phyloP scores from a whole-genome alignment of 2,329 filamentous ascomycete genomes.

The Paracoccidioides lutzii region DNA sequence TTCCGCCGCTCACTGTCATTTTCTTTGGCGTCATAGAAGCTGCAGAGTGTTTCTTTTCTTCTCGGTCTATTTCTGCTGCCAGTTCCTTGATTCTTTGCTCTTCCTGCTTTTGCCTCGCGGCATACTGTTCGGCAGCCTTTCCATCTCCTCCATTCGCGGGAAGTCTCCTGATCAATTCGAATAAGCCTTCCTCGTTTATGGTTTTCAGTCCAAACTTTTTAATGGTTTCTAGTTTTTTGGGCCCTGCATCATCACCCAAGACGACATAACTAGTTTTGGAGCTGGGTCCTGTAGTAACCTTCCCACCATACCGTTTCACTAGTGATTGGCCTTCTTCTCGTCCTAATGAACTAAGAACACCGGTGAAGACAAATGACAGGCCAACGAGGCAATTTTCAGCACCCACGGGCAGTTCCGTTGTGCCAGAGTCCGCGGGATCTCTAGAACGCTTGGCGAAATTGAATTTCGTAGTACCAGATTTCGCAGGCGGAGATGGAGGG shows the following conservation, averaged over 20 bases:
- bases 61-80: constrained; percentile 71
- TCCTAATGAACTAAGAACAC: constrained; percentile 64
- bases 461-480: constrained; percentile 48
- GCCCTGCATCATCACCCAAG: constrained; percentile 78
- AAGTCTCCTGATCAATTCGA: constrained; percentile 66
- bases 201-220: constrained; percentile 67
- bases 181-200: constrained; percentile 86
- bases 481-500: constrained; percentile 68
- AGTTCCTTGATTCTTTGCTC: constrained; percentile 69
- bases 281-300: constrained; percentile 72
- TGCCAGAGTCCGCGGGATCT: constrained; percentile 52
- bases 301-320: constrained; percentile 89
- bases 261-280: constrained; percentile 92
- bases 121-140: constrained; percentile 73
- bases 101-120: constrained; percentile 73
- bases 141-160: constrained; percentile 79
- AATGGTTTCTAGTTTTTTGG: constrained; percentile 84
- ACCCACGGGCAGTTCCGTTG: constrained; percentile 65
- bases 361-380: constrained; percentile 89
- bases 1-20: constrained; percentile 8
- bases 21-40: constrained; percentile 39
- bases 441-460: constrained; percentile 52
- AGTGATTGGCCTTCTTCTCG: constrained; percentile 75
- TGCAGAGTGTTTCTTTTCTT: constrained; percentile 48
- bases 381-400: constrained; percentile 82